These are phyloP conservation scores for Houttuynia cordata DNA, from an alignment of 164 flowering plant genomes.

Conservation along the genomic window DNA sequence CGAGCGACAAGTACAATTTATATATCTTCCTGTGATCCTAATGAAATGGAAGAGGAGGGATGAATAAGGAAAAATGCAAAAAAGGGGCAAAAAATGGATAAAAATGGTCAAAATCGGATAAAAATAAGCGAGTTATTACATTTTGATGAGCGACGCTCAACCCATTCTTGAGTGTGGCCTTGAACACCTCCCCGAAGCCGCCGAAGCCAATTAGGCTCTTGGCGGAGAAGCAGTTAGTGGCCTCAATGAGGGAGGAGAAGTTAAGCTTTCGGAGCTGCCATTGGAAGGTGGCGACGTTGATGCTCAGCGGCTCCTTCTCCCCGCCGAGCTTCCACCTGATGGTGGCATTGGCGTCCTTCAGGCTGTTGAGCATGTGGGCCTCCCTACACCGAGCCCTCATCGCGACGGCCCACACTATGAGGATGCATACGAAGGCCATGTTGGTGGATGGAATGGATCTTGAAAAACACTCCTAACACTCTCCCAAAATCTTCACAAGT, in stretches of 20 bases:
- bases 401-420: slow-evolving; percentile 67
- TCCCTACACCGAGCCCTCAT: slow-evolving; percentile 53
- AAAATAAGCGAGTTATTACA: too few relatives aligned
- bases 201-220: slow-evolving; percentile 57
- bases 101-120: too few relatives aligned
- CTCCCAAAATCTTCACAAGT: too few relatives aligned
- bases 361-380: slow-evolving; percentile 50
- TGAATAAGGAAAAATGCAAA: too few relatives aligned
- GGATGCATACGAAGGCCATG: slow-evolving; percentile 53
- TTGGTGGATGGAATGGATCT: too few relatives aligned
- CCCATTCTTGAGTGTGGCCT: slow-evolving; percentile 60
- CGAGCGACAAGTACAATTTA: too few relatives aligned
- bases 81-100: too few relatives aligned
- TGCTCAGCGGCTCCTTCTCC: slow-evolving; percentile 79
- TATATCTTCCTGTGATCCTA: too few relatives aligned
- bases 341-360: slow-evolving; percentile 54
- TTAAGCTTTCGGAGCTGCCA: slow-evolving; percentile 49
- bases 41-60: too few relatives aligned
- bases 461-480: too few relatives aligned
- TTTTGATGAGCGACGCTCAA: slow-evolving; percentile 59
- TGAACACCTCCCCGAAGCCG: slow-evolving; percentile 67
- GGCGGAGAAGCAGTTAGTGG: slow-evolving; percentile 62
- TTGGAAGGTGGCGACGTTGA: slow-evolving; percentile 69
- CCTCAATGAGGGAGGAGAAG: slow-evolving; percentile 59
- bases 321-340: slow-evolving; percentile 86